Base-by-base conservation (phyloP, 176 grass and related monocot species). In the Carex parvula region DNA sequence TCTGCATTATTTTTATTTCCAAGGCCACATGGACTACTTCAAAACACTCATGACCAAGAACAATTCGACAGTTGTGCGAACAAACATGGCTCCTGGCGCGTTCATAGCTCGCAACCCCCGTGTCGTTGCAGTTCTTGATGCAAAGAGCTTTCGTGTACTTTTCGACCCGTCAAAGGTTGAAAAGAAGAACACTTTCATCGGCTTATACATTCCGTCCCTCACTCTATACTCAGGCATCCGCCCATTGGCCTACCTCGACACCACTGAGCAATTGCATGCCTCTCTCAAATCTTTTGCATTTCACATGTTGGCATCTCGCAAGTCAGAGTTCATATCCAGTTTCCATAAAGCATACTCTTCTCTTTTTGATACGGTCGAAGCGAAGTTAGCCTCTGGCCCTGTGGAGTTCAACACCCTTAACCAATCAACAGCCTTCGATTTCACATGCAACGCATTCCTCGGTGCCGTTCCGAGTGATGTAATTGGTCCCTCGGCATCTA, bases 161-260 rank as follows among this genome's bases (percentile, higher is more conserved):
- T 89, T 89, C 21, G 87, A 89, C 83, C 26, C 72, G 4, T 81
- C 82, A 24, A 85, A 85, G 75, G 87, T 89, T 13, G 87, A 89
- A 67, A 89, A 85, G 83, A 70, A 35, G 13, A 21, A 89, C 82
- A 46, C 80, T 60, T 82, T 89, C 46, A 80, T 30, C 15, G 87
- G 87, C 37, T 85, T 83, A 14, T 89, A 85, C n/a, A 64, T 89
- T 50, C 87, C 87, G 17, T 74, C 87, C 35, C 71, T 77, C 73
- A 64, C 35, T 21, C 82, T 89, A 15, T 80, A 74, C 35, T 74
- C 82, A 14, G 83, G 87, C 35, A 85, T 81, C 83, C 87, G 87
- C 9, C 82, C 84, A 6, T 21, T 76, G 65, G 67, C 83, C 22
- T 89, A 89, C 74, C 87, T 84, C 37, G 87, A 89, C 74, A 66